Evolutionary conservation across 805 yeast genomes (phyloP), one percentile per base, ranked within the genome.

Genomic region (Wickerhamomyces chambardii): DNA sequence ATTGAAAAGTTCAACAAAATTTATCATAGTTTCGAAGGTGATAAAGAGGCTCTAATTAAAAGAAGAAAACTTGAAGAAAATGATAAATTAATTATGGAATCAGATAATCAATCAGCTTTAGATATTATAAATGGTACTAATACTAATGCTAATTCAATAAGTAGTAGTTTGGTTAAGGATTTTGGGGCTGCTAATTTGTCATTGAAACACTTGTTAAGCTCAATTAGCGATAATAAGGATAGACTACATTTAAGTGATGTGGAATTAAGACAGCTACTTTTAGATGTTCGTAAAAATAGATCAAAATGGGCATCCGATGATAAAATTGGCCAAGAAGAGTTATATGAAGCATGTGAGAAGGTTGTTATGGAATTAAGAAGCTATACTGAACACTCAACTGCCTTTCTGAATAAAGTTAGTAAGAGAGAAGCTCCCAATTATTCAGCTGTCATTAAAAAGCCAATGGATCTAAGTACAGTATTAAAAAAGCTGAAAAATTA

Each of bases 221-320:
- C 81, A 2, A 86, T 92, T 36, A 95, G 86, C 43, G 75, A 72
- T 18, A 76, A 82, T 39, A 73, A 95, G 47, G 84, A 85, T n/a
- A 73, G 75, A 40, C 63, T 90, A 37, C 66, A 68, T 15, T 64
- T 92, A 24, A 77, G 85, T 10, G 97, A 90, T 50, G 65, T 73
- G 37, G 97, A 92, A 53, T 70, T 92, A 37, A 75, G 90, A 40
- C 82, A 82, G 40, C 64, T 92, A 42, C 80, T 92, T 36, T 73
- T 84, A 70, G 98, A 92, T 52, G 97, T 92, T 9, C 70, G 97
- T 33, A 92, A 89, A 48, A 90, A 89, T 52, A 66, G 97, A 39
- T 94, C 97, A 0, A 92, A 92, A 59, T 92, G 98, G 99, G 94
- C 97, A 8, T 84, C 84, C 38, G 97, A 92, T 52, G 95, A 89